These are phyloP conservation scores for Nemania bipapillata DNA, from an alignment of 2,329 filamentous ascomycete species.

Conservation along the genomic window DNA sequence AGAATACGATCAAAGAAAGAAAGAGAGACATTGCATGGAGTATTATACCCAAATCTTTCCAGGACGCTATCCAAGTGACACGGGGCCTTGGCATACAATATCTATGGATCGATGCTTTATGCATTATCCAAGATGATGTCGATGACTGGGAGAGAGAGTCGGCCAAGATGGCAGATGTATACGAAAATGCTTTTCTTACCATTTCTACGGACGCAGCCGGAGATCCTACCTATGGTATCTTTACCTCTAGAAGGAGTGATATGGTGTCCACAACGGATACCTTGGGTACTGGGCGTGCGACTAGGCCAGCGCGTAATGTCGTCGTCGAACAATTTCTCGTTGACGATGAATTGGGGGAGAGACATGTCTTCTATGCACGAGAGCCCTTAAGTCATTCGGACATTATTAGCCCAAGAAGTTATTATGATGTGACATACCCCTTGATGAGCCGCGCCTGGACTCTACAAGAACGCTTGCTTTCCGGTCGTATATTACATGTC, in stretches of 20 bases:
- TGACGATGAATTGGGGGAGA: neutral
- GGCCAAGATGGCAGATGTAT: slow-evolving; percentile 3
- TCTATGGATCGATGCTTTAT: slow-evolving; percentile 7
- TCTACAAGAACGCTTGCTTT: neutral
- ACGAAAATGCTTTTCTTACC: neutral
- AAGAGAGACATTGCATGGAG: neutral
- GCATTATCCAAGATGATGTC: neutral
- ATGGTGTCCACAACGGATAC: neutral
- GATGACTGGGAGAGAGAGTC: neutral
- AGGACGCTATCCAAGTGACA: neutral
- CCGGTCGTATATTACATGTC: neutral
- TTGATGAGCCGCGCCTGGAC: neutral
- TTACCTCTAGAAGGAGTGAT: neutral
- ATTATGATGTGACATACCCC: neutral
- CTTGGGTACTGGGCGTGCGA: neutral
- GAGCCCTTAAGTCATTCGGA: neutral
- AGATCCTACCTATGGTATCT: neutral
- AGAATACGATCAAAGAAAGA: neutral
- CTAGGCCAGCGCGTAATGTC: neutral
- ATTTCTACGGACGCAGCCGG: neutral
- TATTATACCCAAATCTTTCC: neutral
- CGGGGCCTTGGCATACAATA: neutral
- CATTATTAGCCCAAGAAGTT: neutral
- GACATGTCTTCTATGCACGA: neutral
- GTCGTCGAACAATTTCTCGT: neutral